phyloP scores from a whole-genome alignment of 1,284 basidiomycete genomes.

The Ceratobasidium sp. region DNA sequence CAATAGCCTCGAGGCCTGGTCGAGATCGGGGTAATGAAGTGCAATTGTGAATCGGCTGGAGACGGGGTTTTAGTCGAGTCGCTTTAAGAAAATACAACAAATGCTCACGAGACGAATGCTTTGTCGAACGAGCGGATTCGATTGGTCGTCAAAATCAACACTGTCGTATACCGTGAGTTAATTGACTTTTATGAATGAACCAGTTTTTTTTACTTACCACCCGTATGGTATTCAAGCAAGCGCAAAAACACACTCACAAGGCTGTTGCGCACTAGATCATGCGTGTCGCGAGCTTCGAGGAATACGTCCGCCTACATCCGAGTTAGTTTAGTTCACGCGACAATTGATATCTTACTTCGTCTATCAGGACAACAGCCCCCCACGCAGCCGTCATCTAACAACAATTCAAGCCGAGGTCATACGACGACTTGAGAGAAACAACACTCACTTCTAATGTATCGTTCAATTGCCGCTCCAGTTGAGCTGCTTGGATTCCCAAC shows the following conservation, averaged over 20 bases:
- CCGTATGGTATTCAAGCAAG: slow-evolving; percentile 73
- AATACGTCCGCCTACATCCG: slow-evolving; percentile 64
- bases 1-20: slow-evolving; percentile 62
- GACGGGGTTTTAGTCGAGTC: neutral
- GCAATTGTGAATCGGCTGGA: slow-evolving; percentile 74
- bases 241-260: slow-evolving; percentile 74
- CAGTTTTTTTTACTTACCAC: slow-evolving; percentile 53
- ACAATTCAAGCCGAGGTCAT: neutral
- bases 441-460: slow-evolving; percentile 59
- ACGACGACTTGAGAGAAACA: slow-evolving; percentile 23
- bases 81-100: neutral
- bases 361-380: slow-evolving; percentile 74
- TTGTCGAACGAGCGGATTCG: slow-evolving; percentile 73
- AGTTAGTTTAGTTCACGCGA: neutral
- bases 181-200: neutral
- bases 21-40: slow-evolving; percentile 68
- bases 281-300: slow-evolving; percentile 71
- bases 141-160: slow-evolving; percentile 76
- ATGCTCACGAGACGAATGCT: slow-evolving; percentile 64
- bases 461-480: slow-evolving; percentile 61
- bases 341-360: slow-evolving; percentile 57
- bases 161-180: neutral
- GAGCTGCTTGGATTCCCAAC: slow-evolving; percentile 64
- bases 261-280: slow-evolving; percentile 71
- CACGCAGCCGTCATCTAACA: slow-evolving; percentile 66